Evolutionary conservation across 495 filamentous ascomycete species (phyloP).

Genomic region (Rhypophila decipiens): DNA sequence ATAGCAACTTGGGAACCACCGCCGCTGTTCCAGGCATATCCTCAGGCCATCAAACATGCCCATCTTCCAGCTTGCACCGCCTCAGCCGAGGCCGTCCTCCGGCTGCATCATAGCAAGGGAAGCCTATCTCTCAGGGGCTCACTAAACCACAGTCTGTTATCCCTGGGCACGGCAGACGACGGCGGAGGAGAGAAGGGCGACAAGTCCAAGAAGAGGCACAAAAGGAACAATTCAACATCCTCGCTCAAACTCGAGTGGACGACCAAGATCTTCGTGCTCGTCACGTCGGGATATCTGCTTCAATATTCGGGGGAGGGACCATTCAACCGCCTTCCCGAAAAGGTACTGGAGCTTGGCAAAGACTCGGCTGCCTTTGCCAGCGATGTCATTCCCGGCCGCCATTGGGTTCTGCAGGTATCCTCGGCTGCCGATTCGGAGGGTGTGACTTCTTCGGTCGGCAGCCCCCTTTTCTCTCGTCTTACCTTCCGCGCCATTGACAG

Average conservation of each 20-base stretch:
- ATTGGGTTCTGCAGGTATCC: conserved; percentile 90
- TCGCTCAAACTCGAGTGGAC: conserved; percentile 67
- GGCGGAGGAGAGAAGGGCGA: conserved; percentile 24
- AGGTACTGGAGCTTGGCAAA: conserved; percentile 72
- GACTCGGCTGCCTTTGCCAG: conserved; percentile 90
- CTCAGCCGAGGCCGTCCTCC: conserved; percentile 55
- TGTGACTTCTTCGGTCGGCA: conserved; percentile 43
- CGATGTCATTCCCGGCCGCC: conserved; percentile 85
- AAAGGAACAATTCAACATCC: conserved; percentile 52
- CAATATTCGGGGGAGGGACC: conserved; percentile 81
- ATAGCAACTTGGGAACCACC: conserved; percentile 63
- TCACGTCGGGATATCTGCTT: conserved; percentile 76
- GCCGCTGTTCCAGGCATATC: conserved; percentile 85
- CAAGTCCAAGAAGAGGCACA: conserved; percentile 36
- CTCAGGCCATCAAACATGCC: conserved; percentile 62
- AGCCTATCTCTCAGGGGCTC: conserved; percentile 39
- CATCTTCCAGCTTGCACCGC: conserved; percentile 46
- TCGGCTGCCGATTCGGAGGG: conserved; percentile 62
- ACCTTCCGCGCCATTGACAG: conserved; percentile 59
- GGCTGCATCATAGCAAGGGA: conserved; percentile 47
- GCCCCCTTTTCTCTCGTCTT: conserved; percentile 65
- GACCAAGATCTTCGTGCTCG: conserved; percentile 74
- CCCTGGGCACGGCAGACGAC: conserved; percentile 19
- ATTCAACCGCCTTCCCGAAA: conserved; percentile 79
- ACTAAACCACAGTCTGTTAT: conserved; percentile 23